Evolutionary conservation across 1,284 basidiomycete genomes (phyloP), one percentile per base, ranked within the genome.

Genomic region (Trichosporon ovoides): DNA sequence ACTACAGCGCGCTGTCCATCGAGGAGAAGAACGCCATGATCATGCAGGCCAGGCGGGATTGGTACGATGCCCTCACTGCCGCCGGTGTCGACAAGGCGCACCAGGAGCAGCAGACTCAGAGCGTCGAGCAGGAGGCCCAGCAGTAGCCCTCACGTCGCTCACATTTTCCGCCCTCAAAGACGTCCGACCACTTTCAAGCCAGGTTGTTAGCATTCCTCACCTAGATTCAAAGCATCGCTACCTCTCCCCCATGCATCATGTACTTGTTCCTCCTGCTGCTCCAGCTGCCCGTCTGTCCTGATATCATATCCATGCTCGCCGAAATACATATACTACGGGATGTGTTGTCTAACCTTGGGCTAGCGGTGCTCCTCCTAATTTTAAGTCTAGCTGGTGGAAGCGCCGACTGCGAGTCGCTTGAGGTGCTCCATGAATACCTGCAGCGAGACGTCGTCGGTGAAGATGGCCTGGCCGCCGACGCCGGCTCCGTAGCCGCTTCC

Each of bases 391-490:
- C 71, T 75, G 9, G 73, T 73, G 33, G 73, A 73, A 14, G 73
- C 73, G 16, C 73, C 73, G n/a, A 75, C 73, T 37, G 73, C 73
- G 80, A 94, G 77, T 69, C 91, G 84, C 77, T 93, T 93, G 76
- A 93, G 80, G 80, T 92, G 88, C 75, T 94, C 91, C 91, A 94
- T 94, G 80, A 96, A 95, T 59, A 95, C 89, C 76, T 94, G 91
- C 79, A 95, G 83, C 75, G 90, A 94, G 61, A 98, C 95, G 78
- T 99, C 96, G 78, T 98, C 96, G 55, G 96, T 99, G 76, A 98
- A 97, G 79, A 98, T 98, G 16, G 93, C 92, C 74, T 91, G 89
- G 3, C 94, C 95, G 1, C 83, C 76, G 43, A 82, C 83, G 34
- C 84, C 83, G 2, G 84, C 82, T 22, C 91, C 91, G 84, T 94